A percentile compares a stretch with the other conserved stretches of the same genome.
Conservation (phyloP, 2,329 filamentous ascomycete genomes). For the Alternaria triticimaculans region DNA sequence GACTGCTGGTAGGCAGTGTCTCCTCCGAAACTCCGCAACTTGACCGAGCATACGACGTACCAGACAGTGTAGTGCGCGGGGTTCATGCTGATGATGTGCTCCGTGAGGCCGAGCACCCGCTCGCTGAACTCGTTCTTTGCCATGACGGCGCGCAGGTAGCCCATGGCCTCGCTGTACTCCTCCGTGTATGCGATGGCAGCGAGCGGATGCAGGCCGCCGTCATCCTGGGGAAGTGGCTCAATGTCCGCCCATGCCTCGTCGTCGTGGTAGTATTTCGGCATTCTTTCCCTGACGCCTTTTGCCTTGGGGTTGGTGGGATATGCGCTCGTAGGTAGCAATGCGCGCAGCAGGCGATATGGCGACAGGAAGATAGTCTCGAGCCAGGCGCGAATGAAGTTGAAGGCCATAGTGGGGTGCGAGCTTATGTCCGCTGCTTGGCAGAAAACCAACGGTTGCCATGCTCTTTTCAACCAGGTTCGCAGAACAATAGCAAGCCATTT, state of each 20-base stretch:
- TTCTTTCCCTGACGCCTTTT: constrained; percentile 15
- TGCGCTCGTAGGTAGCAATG: constrained; percentile 5
- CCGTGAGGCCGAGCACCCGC: constrained; percentile 80
- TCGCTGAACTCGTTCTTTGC: constrained; percentile 81
- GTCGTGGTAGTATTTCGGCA: constrained; percentile 60
- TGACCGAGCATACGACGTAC: constrained; percentile 52
- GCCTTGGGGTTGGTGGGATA: neutral
- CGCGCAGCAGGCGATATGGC: constrained; percentile 17
- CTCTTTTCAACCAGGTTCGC: constrained; percentile 14
- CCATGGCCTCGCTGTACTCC: constrained; percentile 89
- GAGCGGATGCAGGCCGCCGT: constrained; percentile 76
- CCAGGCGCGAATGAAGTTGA: constrained; percentile 25
- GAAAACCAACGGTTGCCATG: constrained; percentile 1
- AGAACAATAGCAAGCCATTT: constrained; percentile 25
- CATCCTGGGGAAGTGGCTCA: constrained; percentile 79
- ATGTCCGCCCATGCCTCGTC: constrained; percentile 86
- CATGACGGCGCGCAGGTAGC: constrained; percentile 95
- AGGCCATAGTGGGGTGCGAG: constrained; percentile 22
- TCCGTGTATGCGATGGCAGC: constrained; percentile 92
- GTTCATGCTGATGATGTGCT: constrained; percentile 90
- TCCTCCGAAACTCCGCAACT: constrained; percentile 4
- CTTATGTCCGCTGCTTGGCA: constrained; percentile 21
- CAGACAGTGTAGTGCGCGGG: constrained; percentile 98
- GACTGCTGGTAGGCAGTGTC: neutral
- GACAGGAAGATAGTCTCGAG: constrained; percentile 16